Evolutionary conservation across 192 early-diverging fungal genomes (phyloP).

Genomic region (Pilobolus umbonatus): DNA sequence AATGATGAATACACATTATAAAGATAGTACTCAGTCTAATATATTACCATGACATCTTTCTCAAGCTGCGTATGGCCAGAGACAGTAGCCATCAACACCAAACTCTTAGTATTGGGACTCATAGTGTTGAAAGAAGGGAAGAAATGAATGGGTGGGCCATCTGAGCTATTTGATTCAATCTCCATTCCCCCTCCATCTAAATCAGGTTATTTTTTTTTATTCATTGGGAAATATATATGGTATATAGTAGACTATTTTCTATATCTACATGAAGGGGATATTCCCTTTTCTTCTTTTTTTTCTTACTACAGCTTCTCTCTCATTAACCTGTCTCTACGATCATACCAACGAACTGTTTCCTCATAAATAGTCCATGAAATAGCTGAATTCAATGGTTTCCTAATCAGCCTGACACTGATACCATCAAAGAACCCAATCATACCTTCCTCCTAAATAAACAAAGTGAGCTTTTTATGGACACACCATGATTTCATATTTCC

Average conservation of each 20-base stretch:
- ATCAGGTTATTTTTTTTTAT: no score
- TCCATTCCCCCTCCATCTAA: no score
- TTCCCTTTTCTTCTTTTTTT: no score
- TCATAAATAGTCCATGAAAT: slow-evolving; percentile 95
- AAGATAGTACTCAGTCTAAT: not conserved
- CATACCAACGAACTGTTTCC: slow-evolving; percentile 52
- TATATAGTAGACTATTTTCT: no score
- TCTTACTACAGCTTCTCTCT: not conserved
- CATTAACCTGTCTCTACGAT: not conserved
- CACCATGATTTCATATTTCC: not conserved
- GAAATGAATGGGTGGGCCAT: no score
- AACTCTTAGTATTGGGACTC: not conserved
- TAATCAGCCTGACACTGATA: slow-evolving; percentile 69
- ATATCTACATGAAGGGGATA: no score
- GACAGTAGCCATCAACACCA: slow-evolving; percentile 22
- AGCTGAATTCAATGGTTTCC: slow-evolving; percentile 81
- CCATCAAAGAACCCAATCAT: slow-evolving; percentile 79
- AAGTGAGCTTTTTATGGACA: not conserved
- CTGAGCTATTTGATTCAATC: no score
- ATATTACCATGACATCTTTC: slow-evolving; percentile 21
- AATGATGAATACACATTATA: not conserved
- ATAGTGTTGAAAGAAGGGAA: not conserved
- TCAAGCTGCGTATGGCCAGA: slow-evolving; percentile 16
- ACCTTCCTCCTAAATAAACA: slow-evolving; percentile 56
- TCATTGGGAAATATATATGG: no score